Base-by-base conservation (phyloP, 129 eudicot genomes). In the Arctium lappa region DNA sequence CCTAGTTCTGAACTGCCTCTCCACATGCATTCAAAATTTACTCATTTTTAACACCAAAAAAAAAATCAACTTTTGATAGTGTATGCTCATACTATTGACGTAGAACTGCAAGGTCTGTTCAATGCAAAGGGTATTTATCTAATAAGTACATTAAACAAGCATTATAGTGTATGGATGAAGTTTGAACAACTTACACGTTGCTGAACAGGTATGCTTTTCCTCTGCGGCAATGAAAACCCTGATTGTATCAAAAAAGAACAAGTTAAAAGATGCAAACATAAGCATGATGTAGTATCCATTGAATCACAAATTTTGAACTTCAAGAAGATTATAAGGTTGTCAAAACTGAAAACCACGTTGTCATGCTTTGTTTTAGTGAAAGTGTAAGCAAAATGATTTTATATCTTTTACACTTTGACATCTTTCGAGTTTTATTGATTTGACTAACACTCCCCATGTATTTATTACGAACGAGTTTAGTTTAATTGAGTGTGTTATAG, bases 161-260 rank as follows among this genome's bases (percentile, higher is more conserved):
- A 69, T 73, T 16, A 75, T 72, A 53, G 82, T 15, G 3, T 8
- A 86, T 0, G 48, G 1, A 70, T 68, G 73, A 76, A 74, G 73
- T 2, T 36, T 13, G 33, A 80, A 85, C 6, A 74, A 87, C 98
- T 94, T 89, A 94, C 98, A 84, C 94, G 30, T 87, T 86, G 81
- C 73, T 90, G 88, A 94, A 90, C 72, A 94, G 89, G 85, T 91
- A 94, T 18, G 97, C 98, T 84, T 90, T 93, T 79, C 98, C 98
- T 83, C 96, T 91, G 79, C 91, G 94, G 80, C 96, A 86, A 78
- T 89, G 96, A 79, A 93, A 93, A 75, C 88, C 88, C 98, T 91
- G 89, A 71, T 32, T 72, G 74, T 63, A 78, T 27, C 37, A 79
- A 71, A 72, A 56, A 39, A 15, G 16, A 29, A 79, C 6, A 60